Conservation (phyloP, 768 basidiomycete species). For the Serendipita sp. region DNA sequence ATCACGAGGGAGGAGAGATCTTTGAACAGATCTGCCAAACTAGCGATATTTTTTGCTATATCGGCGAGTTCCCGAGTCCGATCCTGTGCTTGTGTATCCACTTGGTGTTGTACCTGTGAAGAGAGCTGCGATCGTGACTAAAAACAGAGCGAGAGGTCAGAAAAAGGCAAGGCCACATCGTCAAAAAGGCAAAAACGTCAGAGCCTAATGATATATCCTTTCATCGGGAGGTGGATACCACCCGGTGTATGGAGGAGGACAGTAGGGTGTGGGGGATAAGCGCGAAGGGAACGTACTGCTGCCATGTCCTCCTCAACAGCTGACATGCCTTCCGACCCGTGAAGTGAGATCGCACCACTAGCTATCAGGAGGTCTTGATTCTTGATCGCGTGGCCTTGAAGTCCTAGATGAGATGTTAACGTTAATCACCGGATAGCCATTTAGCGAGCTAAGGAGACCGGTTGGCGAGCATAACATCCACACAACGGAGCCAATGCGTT, state of each 20-base stretch:
- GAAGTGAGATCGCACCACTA: constrained; percentile 69
- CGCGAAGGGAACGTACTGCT: constrained; percentile 38
- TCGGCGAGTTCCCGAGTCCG: constrained; percentile 53
- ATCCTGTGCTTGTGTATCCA: constrained; percentile 33
- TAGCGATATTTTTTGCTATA: constrained; percentile 82
- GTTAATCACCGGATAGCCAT: constrained; percentile 2
- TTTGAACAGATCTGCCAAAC: constrained; percentile 89
- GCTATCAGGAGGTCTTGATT: constrained; percentile 89
- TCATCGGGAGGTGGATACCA: background rate
- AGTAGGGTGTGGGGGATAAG: constrained; percentile 13
- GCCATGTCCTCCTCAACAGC: constrained; percentile 84
- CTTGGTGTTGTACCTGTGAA: constrained; percentile 21
- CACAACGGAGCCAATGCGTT: no score
- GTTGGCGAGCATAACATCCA: no score
- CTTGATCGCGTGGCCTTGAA: constrained; percentile 96
- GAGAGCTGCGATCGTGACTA: constrained; percentile 17
- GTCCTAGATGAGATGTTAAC: constrained; percentile 33
- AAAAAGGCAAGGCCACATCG: constrained; percentile 7
- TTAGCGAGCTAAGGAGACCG: no score
- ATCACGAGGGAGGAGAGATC: constrained; percentile 87
- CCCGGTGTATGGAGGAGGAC: background rate
- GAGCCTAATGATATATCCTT: background rate
- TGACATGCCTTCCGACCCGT: constrained; percentile 65
- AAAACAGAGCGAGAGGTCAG: constrained; percentile 10
- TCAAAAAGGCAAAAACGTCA: background rate